Evolutionary conservation across 306 rosid species (phyloP), one percentile per base, ranked within the genome.

Genomic region (Medicago lupulina): DNA sequence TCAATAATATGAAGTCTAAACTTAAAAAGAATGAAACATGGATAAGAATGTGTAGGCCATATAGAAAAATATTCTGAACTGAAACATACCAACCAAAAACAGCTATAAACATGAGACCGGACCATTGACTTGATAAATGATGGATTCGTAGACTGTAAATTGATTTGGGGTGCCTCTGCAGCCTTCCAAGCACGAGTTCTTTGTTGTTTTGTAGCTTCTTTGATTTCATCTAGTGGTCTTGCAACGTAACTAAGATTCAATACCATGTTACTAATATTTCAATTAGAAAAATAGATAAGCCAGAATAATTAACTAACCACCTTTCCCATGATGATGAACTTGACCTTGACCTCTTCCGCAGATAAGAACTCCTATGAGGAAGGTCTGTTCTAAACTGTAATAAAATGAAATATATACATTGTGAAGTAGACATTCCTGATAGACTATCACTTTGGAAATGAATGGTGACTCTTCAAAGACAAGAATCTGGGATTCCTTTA

Each of bases 51-150:
- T 41, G 41, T 19, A 38, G 25, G 63, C 57, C 31, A 75, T 50
- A 50, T 8, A 62, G 2, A 71, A 70, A 65, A 12, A 49, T 13
- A 53, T 51, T 60, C 41, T 75, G 23, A 21, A 54, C 57, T 23
- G 69, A 71, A 36, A 87, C 97, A 53, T 85, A 92, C 97, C 97
- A 89, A 75, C 97, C 96, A 92, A 79, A 92, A 92, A 69, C 97
- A 89, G 71, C 97, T 92, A 79, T 92, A 92, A 79, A 92, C 97
- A 78, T 92, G 97, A 80, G 97, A 92, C 62, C 95, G 90, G 31
- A 92, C 73, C 97, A 89, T 92, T 23, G 97, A 86, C 73, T 92
- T 92, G 46, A 86, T 50, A 57, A 89, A 92, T 8, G 82, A 74
- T 14, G 95, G 95, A 67, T 85, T 83, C 0, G 62, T 47, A 64